Conservation (phyloP, 2,329 filamentous ascomycete species). For the Talaromyces sp. region DNA sequence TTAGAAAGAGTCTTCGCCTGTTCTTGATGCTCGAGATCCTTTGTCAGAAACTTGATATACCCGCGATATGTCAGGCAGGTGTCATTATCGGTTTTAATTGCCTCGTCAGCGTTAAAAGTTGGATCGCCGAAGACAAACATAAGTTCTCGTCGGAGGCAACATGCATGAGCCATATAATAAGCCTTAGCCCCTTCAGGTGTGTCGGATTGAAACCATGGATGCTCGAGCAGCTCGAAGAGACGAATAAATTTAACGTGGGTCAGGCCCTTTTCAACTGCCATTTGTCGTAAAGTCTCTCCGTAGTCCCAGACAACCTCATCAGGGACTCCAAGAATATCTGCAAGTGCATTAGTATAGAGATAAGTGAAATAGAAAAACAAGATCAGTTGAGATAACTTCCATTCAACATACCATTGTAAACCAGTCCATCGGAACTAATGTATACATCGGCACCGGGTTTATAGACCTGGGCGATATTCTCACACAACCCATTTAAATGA, state of each 20-base stretch:
- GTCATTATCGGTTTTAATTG: slow-evolving; percentile 32
- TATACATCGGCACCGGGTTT: slow-evolving; percentile 43
- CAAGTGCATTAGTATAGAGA: background rate
- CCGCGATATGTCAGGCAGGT: slow-evolving; percentile 33
- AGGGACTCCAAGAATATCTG: slow-evolving; percentile 45
- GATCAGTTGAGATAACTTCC: too few relatives aligned
- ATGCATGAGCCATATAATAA: slow-evolving; percentile 29
- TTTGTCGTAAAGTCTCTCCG: slow-evolving; percentile 39
- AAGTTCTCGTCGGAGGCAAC: slow-evolving; percentile 29
- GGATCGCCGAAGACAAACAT: slow-evolving; percentile 30
- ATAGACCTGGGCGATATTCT: slow-evolving; percentile 44
- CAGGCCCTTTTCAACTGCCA: slow-evolving; percentile 37
- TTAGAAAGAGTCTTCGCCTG: slow-evolving; percentile 18
- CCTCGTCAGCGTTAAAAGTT: slow-evolving; percentile 27
- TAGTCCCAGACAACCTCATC: slow-evolving; percentile 48
- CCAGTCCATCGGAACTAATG: slow-evolving; percentile 49
- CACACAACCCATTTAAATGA: slow-evolving; percentile 45
- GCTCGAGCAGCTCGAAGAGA: slow-evolving; percentile 40
- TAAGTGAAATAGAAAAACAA: background rate
- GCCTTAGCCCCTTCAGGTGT: slow-evolving; percentile 26
- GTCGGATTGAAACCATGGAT: slow-evolving; percentile 24
- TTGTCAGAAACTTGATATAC: slow-evolving; percentile 33
- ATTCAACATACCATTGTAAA: slow-evolving; percentile 41
- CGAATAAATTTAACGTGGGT: slow-evolving; percentile 40
- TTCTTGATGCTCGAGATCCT: slow-evolving; percentile 27